Conservation (phyloP, 2,329 filamentous ascomycete genomes). For the Neofusicoccum laricinum region DNA sequence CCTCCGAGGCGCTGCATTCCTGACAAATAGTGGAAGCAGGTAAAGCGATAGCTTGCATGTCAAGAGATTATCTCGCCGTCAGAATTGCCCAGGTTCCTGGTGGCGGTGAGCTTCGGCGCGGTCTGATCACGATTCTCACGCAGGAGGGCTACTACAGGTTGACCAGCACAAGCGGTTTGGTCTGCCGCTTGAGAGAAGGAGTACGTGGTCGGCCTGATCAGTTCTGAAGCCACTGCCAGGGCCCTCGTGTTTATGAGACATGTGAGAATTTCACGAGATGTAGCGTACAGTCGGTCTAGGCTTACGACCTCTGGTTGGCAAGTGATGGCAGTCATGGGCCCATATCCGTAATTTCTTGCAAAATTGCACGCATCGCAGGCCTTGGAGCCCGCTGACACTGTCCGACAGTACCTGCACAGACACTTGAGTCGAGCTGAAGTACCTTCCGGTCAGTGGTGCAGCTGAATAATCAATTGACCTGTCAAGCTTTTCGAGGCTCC, state of each 20-base stretch:
- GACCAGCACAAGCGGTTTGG: too few species aligned
- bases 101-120: not conserved
- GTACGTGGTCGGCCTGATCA: not conserved
- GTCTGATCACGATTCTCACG: not conserved
- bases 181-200: too few species aligned
- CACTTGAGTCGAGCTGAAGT: not conserved
- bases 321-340: too few species aligned
- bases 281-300: not conserved
- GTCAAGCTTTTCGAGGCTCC: not conserved
- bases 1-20: too few species aligned
- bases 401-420: not conserved
- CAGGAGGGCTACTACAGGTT: not conserved
- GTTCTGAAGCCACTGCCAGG: not conserved
- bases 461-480: not conserved
- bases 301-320: not conserved
- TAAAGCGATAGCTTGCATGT: not conserved
- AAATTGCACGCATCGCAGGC: too few species aligned
- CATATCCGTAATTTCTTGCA: too few species aligned
- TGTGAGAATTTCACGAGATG: not conserved
- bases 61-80: too few species aligned
- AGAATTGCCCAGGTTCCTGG: too few species aligned
- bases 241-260: not conserved
- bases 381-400: too few species aligned
- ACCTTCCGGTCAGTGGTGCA: not conserved
- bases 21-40: not conserved